A percentile compares a stretch with the other conserved stretches of the same genome.
These are phyloP conservation scores for Tinospora cordifolia DNA, from an alignment of 164 flowering plant species.

Conservation along the genomic window DNA sequence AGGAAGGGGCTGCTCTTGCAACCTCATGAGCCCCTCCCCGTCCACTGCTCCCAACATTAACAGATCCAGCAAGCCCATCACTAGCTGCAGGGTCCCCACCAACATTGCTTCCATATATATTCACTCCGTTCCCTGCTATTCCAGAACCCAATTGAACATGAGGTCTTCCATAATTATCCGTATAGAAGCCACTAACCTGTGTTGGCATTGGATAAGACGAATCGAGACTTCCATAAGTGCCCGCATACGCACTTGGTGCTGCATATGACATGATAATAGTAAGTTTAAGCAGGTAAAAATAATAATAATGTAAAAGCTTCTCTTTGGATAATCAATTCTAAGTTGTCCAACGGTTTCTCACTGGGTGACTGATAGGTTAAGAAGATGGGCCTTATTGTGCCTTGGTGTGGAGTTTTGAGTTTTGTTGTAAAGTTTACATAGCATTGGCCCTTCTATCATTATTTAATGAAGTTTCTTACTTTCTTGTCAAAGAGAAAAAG, in stretches of 20 bases:
- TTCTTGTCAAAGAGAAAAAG: too few relatives aligned
- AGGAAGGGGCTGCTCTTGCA: conserved; percentile 4
- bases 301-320: not conserved
- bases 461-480: too few relatives aligned
- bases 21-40: conserved; percentile 26
- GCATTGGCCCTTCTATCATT: too few relatives aligned
- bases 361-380: too few relatives aligned
- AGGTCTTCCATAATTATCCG: conserved; percentile 34
- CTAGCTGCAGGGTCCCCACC: conserved; percentile 10
- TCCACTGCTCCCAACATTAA: conserved; percentile 7
- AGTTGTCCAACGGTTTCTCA: too few relatives aligned
- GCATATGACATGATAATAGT: conserved; percentile 1
- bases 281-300: conserved; percentile 3
- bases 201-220: conserved; percentile 27
- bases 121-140: conserved; percentile 24
- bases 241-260: conserved; percentile 32
- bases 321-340: too few relatives aligned
- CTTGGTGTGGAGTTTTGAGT: too few relatives aligned
- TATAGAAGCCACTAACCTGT: conserved; percentile 24
- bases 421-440: too few relatives aligned
- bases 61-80: not conserved
- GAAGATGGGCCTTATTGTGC: too few relatives aligned
- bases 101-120: conserved; percentile 17
- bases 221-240: conserved; percentile 25
- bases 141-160: conserved; percentile 23